phyloP scores from a whole-genome alignment of 1,139 yeast genomes.

The Nakaseomyces bracarensis region DNA sequence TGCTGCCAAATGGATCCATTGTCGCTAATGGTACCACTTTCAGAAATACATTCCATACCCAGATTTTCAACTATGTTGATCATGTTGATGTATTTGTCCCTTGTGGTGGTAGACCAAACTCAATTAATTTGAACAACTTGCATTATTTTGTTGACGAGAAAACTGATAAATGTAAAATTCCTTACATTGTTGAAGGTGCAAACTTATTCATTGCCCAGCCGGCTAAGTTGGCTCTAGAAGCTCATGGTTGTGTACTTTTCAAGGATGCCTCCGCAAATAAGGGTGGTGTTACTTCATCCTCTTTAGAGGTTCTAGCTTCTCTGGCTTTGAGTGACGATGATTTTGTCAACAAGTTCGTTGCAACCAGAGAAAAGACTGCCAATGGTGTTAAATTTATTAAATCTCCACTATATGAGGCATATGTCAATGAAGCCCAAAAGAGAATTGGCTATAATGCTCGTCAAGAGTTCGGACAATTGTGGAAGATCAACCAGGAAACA shows the following conservation, averaged over 20 bases:
- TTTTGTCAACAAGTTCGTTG: conserved; percentile 51
- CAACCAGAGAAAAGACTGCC: conserved; percentile 26
- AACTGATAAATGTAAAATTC: conserved; percentile 70
- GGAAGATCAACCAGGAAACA: conserved; percentile 67
- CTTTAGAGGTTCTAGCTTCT: conserved; percentile 91
- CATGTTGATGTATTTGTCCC: conserved; percentile 84
- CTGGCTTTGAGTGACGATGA: conserved; percentile 82
- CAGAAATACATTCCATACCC: conserved; percentile 84
- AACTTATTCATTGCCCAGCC: conserved; percentile 90
- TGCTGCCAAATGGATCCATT: conserved; percentile 63
- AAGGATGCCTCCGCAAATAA: conserved; percentile 97
- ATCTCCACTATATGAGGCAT: conserved; percentile 70
- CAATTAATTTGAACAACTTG: conserved; percentile 84
- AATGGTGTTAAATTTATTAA: conserved; percentile 10
- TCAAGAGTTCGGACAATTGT: conserved; percentile 76
- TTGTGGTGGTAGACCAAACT: conserved; percentile 98
- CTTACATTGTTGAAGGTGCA: conserved; percentile 95
- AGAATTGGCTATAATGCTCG: conserved; percentile 71
- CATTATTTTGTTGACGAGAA: conserved; percentile 59
- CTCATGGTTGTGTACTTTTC: conserved; percentile 77
- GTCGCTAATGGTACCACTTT: conserved; percentile 84
- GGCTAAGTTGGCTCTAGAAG: conserved; percentile 79
- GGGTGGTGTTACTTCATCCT: conserved; percentile 98
- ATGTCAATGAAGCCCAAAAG: conserved; percentile 75
- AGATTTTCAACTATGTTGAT: conserved; percentile 57